phyloP scores from a whole-genome alignment of 345 rosid species.

The Eucalyptus camaldulensis region DNA sequence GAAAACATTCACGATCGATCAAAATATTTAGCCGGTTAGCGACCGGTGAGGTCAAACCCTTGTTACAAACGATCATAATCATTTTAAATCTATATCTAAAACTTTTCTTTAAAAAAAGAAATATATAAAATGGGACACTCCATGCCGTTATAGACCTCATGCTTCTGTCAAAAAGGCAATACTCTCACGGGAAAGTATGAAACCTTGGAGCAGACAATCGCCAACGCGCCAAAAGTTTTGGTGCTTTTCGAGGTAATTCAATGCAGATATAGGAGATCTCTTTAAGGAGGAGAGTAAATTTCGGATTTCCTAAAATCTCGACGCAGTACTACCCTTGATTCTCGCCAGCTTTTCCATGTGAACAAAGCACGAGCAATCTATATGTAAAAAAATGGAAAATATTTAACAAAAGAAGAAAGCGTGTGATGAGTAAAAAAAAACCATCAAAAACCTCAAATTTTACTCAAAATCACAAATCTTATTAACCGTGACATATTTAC shows the following conservation, averaged over 20 bases:
- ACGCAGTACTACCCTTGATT: not conserved
- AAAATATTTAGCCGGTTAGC: fast-evolving
- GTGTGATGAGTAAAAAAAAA: fast-evolving
- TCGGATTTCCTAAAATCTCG: not conserved
- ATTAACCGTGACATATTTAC: fast-evolving
- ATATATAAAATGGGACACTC: too few relatives aligned
- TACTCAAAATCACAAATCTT: fast-evolving
- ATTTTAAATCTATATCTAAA: too few relatives aligned
- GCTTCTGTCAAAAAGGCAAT: not conserved
- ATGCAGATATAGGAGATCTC: not conserved
- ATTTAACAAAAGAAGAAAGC: not conserved
- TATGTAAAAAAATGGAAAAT: not conserved
- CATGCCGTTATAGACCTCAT: not conserved
- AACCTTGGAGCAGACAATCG: not conserved
- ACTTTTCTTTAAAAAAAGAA: too few relatives aligned
- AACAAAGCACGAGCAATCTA: not conserved
- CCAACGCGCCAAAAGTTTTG: not conserved
- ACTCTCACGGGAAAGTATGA: not conserved
- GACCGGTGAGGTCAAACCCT: fast-evolving
- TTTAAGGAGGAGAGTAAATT: not conserved
- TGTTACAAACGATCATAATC: too few relatives aligned
- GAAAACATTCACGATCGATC: fast-evolving
- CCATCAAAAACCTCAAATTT: fast-evolving
- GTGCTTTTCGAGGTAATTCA: not conserved
- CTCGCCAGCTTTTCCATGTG: not conserved